These are phyloP conservation scores for Ammopiptanthus mongolicus DNA, from an alignment of 306 rosid genomes.

Conservation along the genomic window DNA sequence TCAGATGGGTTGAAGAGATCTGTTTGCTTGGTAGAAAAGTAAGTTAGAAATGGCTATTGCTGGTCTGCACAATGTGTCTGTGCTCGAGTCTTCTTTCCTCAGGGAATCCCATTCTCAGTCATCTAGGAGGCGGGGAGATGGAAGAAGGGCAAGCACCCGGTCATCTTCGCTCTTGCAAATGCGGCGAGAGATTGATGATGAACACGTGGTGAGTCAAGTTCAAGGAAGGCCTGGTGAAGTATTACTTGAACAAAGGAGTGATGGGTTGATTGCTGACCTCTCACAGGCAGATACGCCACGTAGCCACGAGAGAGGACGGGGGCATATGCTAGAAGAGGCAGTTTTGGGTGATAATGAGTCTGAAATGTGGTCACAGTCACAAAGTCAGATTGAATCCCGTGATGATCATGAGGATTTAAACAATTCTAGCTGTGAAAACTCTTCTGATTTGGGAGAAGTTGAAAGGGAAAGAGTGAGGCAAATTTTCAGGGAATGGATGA, in stretches of 20 bases:
- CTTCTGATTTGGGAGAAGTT: constrained; percentile 70
- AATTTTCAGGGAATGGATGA: constrained; percentile 89
- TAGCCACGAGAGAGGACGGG: constrained; percentile 34
- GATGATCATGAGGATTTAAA: constrained; percentile 55
- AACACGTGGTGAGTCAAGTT: constrained; percentile 56
- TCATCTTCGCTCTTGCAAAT: constrained; percentile 67
- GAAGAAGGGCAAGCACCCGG: constrained; percentile 53
- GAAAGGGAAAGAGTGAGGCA: constrained; percentile 94
- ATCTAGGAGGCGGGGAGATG: constrained; percentile 52
- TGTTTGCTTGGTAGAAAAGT: constrained; percentile 15
- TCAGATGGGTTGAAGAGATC: constrained; percentile 43
- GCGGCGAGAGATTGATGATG: constrained; percentile 94
- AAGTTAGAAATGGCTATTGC: constrained; percentile 81
- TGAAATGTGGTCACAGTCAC: constrained; percentile 62
- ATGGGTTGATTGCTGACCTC: constrained; percentile 34
- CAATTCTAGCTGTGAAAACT: constrained; percentile 54
- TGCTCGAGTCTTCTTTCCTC: constrained; percentile 69
- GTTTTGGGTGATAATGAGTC: constrained; percentile 54
- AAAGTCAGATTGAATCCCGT: constrained; percentile 47
- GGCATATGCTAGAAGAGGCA: constrained; percentile 37
- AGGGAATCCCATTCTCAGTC: constrained; percentile 73
- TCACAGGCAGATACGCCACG: constrained; percentile 28
- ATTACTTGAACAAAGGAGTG: constrained; percentile 44
- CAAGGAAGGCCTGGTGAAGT: constrained; percentile 54
- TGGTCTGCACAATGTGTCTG: constrained; percentile 75